Conservation (phyloP, 345 rosid species). For the Boechera stricta region DNA sequence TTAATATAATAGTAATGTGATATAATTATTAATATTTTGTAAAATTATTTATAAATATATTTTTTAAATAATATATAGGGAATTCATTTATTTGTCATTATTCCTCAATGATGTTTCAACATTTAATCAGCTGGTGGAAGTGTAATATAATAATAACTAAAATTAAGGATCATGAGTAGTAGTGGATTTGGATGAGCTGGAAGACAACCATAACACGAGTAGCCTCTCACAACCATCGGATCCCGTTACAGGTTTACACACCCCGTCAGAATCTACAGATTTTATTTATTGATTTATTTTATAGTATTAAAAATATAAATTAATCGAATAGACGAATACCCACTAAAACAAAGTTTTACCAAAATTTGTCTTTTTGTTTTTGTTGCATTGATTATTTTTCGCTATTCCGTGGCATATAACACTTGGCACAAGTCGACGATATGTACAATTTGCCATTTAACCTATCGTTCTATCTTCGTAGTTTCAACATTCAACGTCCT, state of each 20-base stretch:
- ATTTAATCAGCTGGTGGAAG: constrained; percentile 24
- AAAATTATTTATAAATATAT: too few species aligned
- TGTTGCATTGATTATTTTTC: background rate
- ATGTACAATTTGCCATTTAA: background rate
- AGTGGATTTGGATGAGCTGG: constrained; percentile 42
- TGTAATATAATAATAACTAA: background rate
- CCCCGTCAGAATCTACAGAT: constrained; percentile 19
- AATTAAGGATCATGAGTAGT: constrained; percentile 38
- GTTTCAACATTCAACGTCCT: too few species aligned
- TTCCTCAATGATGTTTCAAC: background rate
- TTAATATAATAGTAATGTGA: too few species aligned
- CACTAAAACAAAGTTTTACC: background rate
- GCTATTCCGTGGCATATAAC: background rate
- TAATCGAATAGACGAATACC: background rate
- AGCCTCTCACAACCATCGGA: background rate
- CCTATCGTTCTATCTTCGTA: too few species aligned
- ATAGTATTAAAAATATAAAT: background rate
- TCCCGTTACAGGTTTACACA: constrained; percentile 13
- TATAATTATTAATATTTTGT: too few species aligned
- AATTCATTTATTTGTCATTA: background rate
- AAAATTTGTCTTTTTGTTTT: background rate
- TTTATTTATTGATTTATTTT: background rate
- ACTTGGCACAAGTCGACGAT: background rate
- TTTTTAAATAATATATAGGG: too few species aligned
- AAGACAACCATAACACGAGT: constrained; percentile 31